phyloP scores from a whole-genome alignment of 2,329 filamentous ascomycete genomes.

The Xenoacremonium recifei region DNA sequence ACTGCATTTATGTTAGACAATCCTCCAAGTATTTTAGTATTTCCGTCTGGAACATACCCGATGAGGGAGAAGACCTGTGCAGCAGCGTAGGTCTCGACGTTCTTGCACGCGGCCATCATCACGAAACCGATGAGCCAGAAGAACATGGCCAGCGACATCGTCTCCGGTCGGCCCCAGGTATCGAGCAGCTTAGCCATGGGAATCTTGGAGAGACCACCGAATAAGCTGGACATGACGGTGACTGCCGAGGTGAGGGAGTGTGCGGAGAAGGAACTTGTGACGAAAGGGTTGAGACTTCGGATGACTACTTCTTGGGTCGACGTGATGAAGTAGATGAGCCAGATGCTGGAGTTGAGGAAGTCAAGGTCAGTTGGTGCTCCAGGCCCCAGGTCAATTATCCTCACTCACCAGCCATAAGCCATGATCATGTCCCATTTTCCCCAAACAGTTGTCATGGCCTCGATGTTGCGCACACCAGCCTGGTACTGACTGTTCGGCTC shows the following conservation, averaged over 20 bases:
- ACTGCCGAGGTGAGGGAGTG: slow-evolving; percentile 51
- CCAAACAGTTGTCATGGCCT: slow-evolving; percentile 39
- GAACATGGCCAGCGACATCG: slow-evolving; percentile 49
- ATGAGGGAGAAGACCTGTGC: slow-evolving; percentile 56
- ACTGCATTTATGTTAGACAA: slow-evolving; percentile 19
- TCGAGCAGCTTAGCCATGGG: slow-evolving; percentile 62
- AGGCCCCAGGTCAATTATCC: too few species aligned
- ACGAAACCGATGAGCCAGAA: slow-evolving; percentile 49
- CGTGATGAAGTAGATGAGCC: slow-evolving; percentile 44
- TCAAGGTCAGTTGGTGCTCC: too few species aligned
- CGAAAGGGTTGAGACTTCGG: slow-evolving; percentile 35
- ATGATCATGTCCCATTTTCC: slow-evolving; percentile 43
- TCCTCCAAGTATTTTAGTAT: too few species aligned
- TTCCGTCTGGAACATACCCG: slow-evolving; percentile 6
- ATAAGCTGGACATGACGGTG: slow-evolving; percentile 46
- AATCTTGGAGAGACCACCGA: slow-evolving; percentile 56
- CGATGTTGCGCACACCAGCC: slow-evolving; percentile 47
- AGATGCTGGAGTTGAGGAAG: slow-evolving; percentile 33
- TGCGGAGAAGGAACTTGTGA: slow-evolving; percentile 42
- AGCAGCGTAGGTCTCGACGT: slow-evolving; percentile 43
- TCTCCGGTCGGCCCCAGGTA: slow-evolving; percentile 60
- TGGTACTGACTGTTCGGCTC: slow-evolving; percentile 31
- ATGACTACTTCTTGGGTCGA: slow-evolving; percentile 40
- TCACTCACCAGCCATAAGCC: slow-evolving; percentile 43
- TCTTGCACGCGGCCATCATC: slow-evolving; percentile 58